phyloP scores from a whole-genome alignment of 176 grass and related monocot genomes.

The Carex myosuroides region DNA sequence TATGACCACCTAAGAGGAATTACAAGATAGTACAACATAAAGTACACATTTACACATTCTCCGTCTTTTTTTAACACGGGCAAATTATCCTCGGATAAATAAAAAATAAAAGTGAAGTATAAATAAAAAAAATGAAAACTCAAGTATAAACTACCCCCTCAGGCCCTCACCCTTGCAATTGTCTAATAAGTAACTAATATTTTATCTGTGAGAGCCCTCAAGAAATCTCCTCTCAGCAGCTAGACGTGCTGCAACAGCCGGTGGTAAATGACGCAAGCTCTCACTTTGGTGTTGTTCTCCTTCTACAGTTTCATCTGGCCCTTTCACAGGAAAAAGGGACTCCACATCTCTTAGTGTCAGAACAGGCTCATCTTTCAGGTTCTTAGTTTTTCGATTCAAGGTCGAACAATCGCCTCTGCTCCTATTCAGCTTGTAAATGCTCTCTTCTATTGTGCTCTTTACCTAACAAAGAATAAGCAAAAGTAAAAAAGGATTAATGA shows the following conservation, averaged over 20 bases:
- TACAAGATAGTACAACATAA: neutral
- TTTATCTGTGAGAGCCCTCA: constrained; percentile 25
- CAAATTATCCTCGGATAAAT: neutral
- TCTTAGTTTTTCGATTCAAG: constrained; percentile 55
- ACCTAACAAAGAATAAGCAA: constrained; percentile 37
- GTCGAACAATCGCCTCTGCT: constrained; percentile 52
- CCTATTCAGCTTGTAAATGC: constrained; percentile 77
- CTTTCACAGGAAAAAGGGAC: constrained; percentile 45
- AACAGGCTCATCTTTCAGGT: constrained; percentile 65
- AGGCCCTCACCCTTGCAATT: neutral
- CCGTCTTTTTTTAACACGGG: no score
- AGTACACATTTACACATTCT: neutral
- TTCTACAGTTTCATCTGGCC: constrained; percentile 35
- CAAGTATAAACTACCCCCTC: neutral
- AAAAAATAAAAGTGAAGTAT: neutral
- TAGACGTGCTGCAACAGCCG: constrained; percentile 69
- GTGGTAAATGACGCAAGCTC: constrained; percentile 60
- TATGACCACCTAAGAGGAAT: neutral
- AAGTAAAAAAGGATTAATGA: neutral
- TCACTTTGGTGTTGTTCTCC: constrained; percentile 20
- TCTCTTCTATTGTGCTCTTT: constrained; percentile 85
- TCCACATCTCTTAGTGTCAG: constrained; percentile 79
- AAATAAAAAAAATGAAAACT: neutral
- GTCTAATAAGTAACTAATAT: neutral
- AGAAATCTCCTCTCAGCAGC: constrained; percentile 71